Evolutionary conservation across 371 early-diverging fungal genomes (phyloP).

Genomic region (Apophysomyces variabilis): DNA sequence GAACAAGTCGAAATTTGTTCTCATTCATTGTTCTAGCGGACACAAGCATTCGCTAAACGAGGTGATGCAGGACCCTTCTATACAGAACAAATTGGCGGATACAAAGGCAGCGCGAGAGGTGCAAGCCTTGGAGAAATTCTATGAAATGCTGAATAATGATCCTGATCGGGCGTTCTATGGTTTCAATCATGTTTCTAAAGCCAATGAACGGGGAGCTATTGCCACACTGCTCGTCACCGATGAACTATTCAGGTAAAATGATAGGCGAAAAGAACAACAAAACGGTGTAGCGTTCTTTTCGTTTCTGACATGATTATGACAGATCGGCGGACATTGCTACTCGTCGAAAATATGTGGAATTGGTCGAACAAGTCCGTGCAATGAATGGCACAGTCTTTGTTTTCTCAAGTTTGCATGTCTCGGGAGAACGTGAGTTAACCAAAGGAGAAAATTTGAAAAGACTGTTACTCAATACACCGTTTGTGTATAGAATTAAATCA

Average conservation of each 20-base stretch:
- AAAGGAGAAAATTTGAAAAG: neutral
- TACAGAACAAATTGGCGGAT: constrained; percentile 82
- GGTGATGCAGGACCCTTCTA: constrained; percentile 86
- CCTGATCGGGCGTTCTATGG: constrained; percentile 95
- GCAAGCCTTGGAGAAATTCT: constrained; percentile 84
- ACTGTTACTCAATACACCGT: neutral
- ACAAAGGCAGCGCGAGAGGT: constrained; percentile 94
- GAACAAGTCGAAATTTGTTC: constrained; percentile 84
- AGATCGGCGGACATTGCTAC: constrained; percentile 84
- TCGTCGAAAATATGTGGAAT: constrained; percentile 79
- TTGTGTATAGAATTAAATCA: constrained; percentile 74
- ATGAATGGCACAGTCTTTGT: constrained; percentile 84
- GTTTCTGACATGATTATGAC: neutral
- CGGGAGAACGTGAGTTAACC: constrained; percentile 84
- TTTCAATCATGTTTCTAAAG: constrained; percentile 80
- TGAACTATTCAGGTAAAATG: constrained; percentile 77
- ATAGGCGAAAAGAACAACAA: neutral
- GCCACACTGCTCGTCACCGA: constrained; percentile 90
- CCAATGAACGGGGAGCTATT: constrained; percentile 86
- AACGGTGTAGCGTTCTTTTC: neutral
- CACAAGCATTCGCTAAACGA: constrained; percentile 95
- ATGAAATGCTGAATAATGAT: constrained; percentile 85
- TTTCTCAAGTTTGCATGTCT: constrained; percentile 91
- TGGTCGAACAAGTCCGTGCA: constrained; percentile 84
- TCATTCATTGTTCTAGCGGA: constrained; percentile 92